Base-by-base conservation (phyloP, 169 alveolate genomes). In the Nephromyces sp. region DNA sequence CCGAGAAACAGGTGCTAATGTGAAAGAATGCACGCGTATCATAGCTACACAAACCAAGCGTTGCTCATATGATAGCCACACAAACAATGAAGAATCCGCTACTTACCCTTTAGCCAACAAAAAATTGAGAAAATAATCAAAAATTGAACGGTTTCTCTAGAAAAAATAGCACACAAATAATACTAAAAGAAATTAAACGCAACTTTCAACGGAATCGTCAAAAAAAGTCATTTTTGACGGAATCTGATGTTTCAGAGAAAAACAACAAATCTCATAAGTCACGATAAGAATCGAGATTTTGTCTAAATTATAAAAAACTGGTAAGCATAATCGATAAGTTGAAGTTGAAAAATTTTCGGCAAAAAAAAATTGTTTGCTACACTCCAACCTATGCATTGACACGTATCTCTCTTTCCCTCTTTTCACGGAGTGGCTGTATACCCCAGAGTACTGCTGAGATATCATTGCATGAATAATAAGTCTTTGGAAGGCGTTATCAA, bases 401-500 rank as follows among this genome's bases (percentile, higher is more conserved):
- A 74, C 68, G n/a, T 63, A 52, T 51, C 77, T 52, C 32, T 32
- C 61, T 52, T 76, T 30, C 8, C 71, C 77, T 30, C 5, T 81
- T 62, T 82, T 74, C 21, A 84, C 75, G 2, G 93, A 86, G 65
- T 81, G 87, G 35, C 89, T 79, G 77, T 74, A 90, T 52, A 90
- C 79, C 25, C 70, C 52, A n/a, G 90, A 88, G 77, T 81, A 90
- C 78, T 90, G 87, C 32, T 85, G 81, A 8, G 89, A 87, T 22
- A 90, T 86, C 43, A 90, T 78, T 2, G 93, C 84, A 75, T 90
- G 95, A 68, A 89, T 85, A 30, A 90, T 77, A 43, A 90, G 78
- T 0, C 95, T 82, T 67, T 86, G 90, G 34, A 88, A 85, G 6
- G 95, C 92, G 68, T 82, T 88, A 21, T 88, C 92, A 74, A 90